These are phyloP conservation scores for Boletus reticulatus DNA, from an alignment of 768 basidiomycete species.

Conservation along the genomic window DNA sequence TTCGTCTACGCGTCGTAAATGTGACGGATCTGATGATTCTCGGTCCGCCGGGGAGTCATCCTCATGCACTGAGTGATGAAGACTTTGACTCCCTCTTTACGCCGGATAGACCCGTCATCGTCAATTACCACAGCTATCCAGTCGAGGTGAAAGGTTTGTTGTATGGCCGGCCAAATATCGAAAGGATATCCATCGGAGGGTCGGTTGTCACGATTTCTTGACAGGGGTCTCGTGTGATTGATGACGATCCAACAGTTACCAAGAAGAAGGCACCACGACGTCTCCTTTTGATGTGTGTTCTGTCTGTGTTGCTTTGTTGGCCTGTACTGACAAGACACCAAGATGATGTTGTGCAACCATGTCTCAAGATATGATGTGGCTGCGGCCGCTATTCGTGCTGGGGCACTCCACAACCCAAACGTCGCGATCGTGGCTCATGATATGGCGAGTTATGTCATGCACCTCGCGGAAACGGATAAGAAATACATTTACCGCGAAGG, in stretches of 20 bases:
- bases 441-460: constrained; percentile 54
- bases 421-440: constrained; percentile 60
- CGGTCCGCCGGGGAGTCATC: constrained; percentile 63
- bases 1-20: constrained; percentile 86
- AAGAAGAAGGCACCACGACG: constrained; percentile 78
- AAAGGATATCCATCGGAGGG: constrained; percentile 56
- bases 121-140: constrained; percentile 86
- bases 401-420: constrained; percentile 47
- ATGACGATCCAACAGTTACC: constrained; percentile 38
- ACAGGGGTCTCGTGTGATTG: neutral
- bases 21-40: constrained; percentile 90
- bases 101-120: constrained; percentile 59
- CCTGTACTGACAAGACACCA: neutral
- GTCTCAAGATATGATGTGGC: constrained; percentile 70
- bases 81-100: constrained; percentile 76
- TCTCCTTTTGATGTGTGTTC: constrained; percentile 70
- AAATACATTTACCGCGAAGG: constrained; percentile 61
- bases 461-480: constrained; percentile 57
- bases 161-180: constrained; percentile 50
- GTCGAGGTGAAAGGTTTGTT: constrained; percentile 68
- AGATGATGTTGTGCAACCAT: constrained; percentile 76
- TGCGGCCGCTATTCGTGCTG: constrained; percentile 55
- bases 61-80: constrained; percentile 62
- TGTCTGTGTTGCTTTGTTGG: neutral
- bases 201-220: constrained; percentile 16